A percentile compares a stretch with the other conserved stretches of the same genome.
Evolutionary conservation across 352 stramenopile species (phyloP).

Genomic region (Phytophthora macrochlamydospora): DNA sequence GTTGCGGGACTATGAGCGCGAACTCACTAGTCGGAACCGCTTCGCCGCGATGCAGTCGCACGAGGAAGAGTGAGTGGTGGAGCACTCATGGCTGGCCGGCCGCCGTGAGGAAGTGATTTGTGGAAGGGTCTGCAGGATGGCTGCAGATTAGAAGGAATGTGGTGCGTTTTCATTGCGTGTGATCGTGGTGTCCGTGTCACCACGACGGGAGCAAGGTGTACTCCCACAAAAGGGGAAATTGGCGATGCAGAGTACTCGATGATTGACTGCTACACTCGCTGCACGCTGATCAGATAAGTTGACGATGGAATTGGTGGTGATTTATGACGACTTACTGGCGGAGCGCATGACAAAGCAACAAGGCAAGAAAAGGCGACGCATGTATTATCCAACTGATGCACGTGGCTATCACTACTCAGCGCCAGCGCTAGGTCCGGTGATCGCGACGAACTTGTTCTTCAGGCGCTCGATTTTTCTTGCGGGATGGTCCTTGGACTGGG

Average conservation of each 20-base stretch:
- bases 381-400: too few species aligned
- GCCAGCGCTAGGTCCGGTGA: too few species aligned
- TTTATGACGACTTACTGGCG: too few species aligned
- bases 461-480: not conserved
- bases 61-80: conserved; percentile 1
- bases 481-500: not conserved
- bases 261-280: too few species aligned
- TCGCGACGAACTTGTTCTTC: not conserved
- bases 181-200: not conserved
- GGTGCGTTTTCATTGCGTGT: not conserved
- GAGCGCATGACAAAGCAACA: too few species aligned
- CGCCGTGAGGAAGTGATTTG: not conserved
- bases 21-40: not conserved
- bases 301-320: too few species aligned
- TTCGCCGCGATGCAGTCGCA: conserved; percentile 7
- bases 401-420: too few species aligned
- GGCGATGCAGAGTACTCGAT: too few species aligned
- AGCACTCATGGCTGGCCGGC: not conserved
- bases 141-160: not conserved
- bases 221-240: too few species aligned
- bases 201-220: not conserved
- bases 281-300: too few species aligned
- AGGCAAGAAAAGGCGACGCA: too few species aligned
- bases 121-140: not conserved
- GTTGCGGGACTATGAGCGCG: conserved; percentile 1